phyloP scores from a whole-genome alignment of 2,329 filamentous ascomycete species.

The Sporothrix protearum region DNA sequence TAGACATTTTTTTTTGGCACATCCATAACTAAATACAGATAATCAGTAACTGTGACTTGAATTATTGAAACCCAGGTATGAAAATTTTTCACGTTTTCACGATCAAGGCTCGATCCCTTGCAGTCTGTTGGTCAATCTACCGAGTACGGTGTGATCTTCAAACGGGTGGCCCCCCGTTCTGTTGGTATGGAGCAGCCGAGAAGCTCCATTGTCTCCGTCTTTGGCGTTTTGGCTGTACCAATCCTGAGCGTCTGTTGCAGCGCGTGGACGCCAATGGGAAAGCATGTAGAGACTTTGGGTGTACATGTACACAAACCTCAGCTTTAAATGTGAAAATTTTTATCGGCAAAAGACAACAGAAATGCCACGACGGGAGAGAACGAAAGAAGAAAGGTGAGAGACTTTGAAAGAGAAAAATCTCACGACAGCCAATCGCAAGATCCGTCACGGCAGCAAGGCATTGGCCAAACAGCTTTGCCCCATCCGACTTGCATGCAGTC shows the following conservation, averaged over 20 bases:
- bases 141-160: not conserved
- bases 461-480: slow-evolving; percentile 3
- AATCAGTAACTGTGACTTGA: not conserved
- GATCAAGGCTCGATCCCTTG: slow-evolving; percentile 10
- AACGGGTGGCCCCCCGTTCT: not conserved
- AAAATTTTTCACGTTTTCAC: not conserved
- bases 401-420: no score
- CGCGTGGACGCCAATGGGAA: not conserved
- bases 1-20: not conserved
- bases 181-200: not conserved
- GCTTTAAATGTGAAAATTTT: not conserved
- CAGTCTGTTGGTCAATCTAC: not conserved
- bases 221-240: not conserved
- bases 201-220: not conserved
- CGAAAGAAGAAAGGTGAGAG: not conserved
- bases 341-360: not conserved
- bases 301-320: not conserved
- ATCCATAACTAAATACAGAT: not conserved
- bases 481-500: not conserved
- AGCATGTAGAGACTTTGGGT: not conserved
- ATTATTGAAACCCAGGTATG: no score
- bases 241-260: not conserved
- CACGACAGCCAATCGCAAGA: slow-evolving; percentile 3
- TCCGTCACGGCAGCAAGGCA: not conserved
- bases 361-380: not conserved